These are phyloP conservation scores for Corymbia maculata DNA, from an alignment of 345 rosid species.

Conservation along the genomic window DNA sequence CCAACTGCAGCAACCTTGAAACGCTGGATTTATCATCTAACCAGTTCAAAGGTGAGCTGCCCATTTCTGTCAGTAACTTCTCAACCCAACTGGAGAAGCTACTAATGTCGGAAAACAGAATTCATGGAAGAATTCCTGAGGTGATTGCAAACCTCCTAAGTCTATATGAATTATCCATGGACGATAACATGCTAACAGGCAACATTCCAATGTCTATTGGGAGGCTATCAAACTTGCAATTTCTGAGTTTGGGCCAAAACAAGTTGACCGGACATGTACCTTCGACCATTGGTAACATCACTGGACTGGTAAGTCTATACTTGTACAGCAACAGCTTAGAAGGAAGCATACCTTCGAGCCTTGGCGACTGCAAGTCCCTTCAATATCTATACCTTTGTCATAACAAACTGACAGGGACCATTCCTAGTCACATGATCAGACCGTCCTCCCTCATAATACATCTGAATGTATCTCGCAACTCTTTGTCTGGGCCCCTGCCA, in stretches of 20 bases:
- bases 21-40: not conserved
- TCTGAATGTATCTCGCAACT: not conserved
- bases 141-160: not conserved
- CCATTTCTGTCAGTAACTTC: not conserved
- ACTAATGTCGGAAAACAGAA: not conserved
- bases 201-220: not conserved
- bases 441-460: not conserved
- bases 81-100: not conserved
- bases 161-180: not conserved
- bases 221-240: not conserved
- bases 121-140: not conserved
- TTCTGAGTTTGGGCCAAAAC: not conserved
- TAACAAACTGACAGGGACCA: conserved; percentile 3
- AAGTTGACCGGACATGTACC: not conserved
- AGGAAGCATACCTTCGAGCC: not conserved
- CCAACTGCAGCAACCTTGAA: not conserved
- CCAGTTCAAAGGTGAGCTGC: not conserved
- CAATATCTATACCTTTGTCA: not conserved
- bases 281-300: not conserved
- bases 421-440: not conserved
- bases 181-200: not conserved
- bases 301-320: not conserved
- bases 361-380: not conserved
- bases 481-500: not conserved
- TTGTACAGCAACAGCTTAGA: conserved; percentile 1